Evolutionary conservation across 257 asterid genomes (phyloP), one percentile per base, ranked within the genome.

Genomic region (Eucommia ulmoides): DNA sequence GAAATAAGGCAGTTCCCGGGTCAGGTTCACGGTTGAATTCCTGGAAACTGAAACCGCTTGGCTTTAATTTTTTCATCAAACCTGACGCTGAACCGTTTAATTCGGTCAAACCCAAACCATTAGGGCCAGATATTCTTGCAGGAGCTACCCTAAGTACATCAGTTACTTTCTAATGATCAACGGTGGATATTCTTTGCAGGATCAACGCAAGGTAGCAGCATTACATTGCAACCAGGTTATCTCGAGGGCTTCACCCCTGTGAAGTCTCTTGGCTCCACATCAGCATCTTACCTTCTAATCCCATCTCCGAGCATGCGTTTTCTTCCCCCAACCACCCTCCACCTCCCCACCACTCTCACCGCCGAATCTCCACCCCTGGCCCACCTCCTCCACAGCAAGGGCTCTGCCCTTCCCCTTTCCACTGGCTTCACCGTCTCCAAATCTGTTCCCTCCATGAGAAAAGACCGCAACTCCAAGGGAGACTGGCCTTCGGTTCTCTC

Each of bases 331-430:
- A 55, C 81, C 19, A 55, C 72, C 50, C 88, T 91, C 45, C 99
- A 91, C 76, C 93, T 91, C 33, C 99, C 93, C 1, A 91, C 95
- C 7, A 83, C 88, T 51, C 92, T 91, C 54, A 91, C 96, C 33
- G 95, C 99, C 11, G 96, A 83, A 59, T 91, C 99, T 46, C 99
- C 99, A 22, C 99, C 96, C 26, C 82, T 91, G 0, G 99, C 95
- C 45, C 99, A 86, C 62, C 94, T 91, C 45, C 75, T 91, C 48
- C 99, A 91, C 63, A 91, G 99, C 74, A 86, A 83, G 74, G 99
- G 99, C 23, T 83, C 94, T 8, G 99, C 96, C 3, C 70, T 83
- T 55, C 92, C 99, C 46, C 65, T 91, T 7, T 83, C 94, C 15
- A 81, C 96, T 1, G 84, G 87, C 21, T 91, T 91, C 49, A 93